phyloP scores from a whole-genome alignment of 768 basidiomycete species.

The Amanita thiersii region DNA sequence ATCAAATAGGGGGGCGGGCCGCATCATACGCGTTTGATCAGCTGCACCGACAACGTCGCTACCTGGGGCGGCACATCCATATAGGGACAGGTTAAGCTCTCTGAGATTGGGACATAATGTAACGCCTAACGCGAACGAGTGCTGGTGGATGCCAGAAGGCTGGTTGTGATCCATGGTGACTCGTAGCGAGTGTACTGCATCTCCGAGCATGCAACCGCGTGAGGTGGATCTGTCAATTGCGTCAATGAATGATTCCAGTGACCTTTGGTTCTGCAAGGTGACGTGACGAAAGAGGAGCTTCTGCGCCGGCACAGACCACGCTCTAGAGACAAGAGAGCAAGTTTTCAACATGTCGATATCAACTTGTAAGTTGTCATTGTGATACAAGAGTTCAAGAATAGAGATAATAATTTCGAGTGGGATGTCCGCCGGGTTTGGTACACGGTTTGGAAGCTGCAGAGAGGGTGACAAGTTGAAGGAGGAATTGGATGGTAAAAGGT shows the following conservation, averaged over 20 bases:
- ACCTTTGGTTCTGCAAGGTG: constrained; percentile 41
- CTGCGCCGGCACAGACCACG: constrained; percentile 61
- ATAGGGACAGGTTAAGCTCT: constrained; percentile 48
- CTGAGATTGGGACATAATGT: constrained; percentile 51
- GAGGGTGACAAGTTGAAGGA: constrained; percentile 18
- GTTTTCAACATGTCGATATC: constrained; percentile 36
- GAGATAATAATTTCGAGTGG: constrained; percentile 58
- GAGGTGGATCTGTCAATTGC: constrained; percentile 40
- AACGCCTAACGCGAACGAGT: constrained; percentile 51
- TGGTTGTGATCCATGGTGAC: constrained; percentile 64
- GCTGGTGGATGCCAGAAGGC: constrained; percentile 45
- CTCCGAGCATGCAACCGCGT: constrained; percentile 42
- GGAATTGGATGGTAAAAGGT: constrained; percentile 18
- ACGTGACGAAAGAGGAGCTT: constrained; percentile 55
- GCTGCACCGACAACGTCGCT: constrained; percentile 41
- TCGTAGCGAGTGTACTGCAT: constrained; percentile 45
- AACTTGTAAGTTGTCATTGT: constrained; percentile 25
- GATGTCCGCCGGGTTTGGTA: constrained; percentile 19
- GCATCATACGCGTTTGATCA: constrained; percentile 36
- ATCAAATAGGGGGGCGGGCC: constrained; percentile 47
- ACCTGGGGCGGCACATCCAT: constrained; percentile 46
- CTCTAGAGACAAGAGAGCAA: constrained; percentile 57
- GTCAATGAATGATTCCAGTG: constrained; percentile 44
- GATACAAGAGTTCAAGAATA: constrained; percentile 52
- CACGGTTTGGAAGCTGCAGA: constrained; percentile 13